Percentiles rank a stretch among this genome's conserved stretches.
Evolutionary conservation across 192 early-diverging fungal species (phyloP).

Genomic region (Rhizophagus clarus): DNA sequence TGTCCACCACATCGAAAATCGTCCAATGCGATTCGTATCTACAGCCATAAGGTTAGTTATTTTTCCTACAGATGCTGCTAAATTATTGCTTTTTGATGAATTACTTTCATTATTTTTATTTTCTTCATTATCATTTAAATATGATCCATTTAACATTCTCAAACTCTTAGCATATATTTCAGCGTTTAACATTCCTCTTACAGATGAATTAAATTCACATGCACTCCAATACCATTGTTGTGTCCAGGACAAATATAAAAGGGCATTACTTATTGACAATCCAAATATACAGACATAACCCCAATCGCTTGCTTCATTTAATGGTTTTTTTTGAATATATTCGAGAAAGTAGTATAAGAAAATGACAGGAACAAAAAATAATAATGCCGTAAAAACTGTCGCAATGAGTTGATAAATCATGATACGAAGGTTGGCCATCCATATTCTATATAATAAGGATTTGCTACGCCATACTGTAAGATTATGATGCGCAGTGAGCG

Average conservation of each 20-base stretch:
- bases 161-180: conserved; percentile 71
- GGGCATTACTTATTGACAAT: neutral
- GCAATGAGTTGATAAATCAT: conserved; percentile 29
- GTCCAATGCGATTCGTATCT: conserved; percentile 66
- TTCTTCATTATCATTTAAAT: neutral
- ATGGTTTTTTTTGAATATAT: conserved; percentile 33
- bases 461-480: conserved; percentile 31
- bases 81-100: too few species aligned
- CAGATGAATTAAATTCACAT: neutral
- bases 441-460: conserved; percentile 33
- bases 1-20: conserved; percentile 56
- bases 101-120: too few species aligned
- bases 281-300: conserved; percentile 13
- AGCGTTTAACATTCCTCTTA: conserved; percentile 55
- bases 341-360: conserved; percentile 39
- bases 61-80: conserved; percentile 56
- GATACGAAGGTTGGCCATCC: conserved; percentile 31
- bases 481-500: conserved; percentile 33
- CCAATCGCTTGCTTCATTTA: neutral
- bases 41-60: conserved; percentile 76
- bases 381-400: conserved; percentile 10
- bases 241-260: neutral
- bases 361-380: conserved; percentile 40
- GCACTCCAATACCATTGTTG: conserved; percentile 22
- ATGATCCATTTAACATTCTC: conserved; percentile 13